A percentile compares a stretch with the other conserved stretches of the same genome.
phyloP scores from a whole-genome alignment of 2,329 filamentous ascomycete genomes.

The Fusarium nelsonii region DNA sequence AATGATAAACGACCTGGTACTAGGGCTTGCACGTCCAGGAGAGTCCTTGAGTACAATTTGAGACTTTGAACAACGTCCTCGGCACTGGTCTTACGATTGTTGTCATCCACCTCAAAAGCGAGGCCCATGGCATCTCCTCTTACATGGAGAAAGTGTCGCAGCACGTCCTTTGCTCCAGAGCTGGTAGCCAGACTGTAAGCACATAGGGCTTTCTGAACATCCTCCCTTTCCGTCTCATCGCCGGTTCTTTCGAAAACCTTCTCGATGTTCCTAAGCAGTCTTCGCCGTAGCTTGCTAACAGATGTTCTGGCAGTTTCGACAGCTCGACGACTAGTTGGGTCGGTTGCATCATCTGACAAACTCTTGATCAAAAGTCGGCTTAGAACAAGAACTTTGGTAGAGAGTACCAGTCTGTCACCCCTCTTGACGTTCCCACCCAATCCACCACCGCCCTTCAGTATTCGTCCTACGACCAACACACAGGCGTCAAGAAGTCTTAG shows the following conservation, averaged over 20 bases:
- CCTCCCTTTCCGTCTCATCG: constrained; percentile 60
- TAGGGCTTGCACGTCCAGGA: constrained; percentile 81
- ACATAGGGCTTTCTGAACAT: constrained; percentile 79
- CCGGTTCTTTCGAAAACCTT: constrained; percentile 75
- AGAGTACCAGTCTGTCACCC: constrained; percentile 67
- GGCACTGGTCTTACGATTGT: constrained; percentile 54
- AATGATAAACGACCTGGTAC: constrained; percentile 79
- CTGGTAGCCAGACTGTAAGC: constrained; percentile 87
- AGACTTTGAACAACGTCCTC: constrained; percentile 73
- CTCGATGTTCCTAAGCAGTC: constrained; percentile 75
- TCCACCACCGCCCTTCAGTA: constrained; percentile 59
- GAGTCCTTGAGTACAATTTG: constrained; percentile 79
- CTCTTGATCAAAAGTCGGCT: constrained; percentile 81
- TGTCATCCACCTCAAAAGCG: constrained; percentile 67
- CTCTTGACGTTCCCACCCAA: constrained; percentile 50
- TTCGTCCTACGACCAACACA: constrained; percentile 60
- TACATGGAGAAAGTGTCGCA: constrained; percentile 82
- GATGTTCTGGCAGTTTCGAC: constrained; percentile 74
- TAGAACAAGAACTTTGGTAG: constrained; percentile 80
- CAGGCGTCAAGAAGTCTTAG: constrained; percentile 66
- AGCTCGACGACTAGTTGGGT: constrained; percentile 51
- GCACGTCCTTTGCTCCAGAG: constrained; percentile 81
- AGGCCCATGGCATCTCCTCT: constrained; percentile 76
- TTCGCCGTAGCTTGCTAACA: constrained; percentile 70
- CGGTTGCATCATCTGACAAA: constrained; percentile 65